Percentiles rank a stretch among this genome's conserved stretches.
Conservation (phyloP, 306 rosid genomes). For the Notholithocarpus densiflorus region DNA sequence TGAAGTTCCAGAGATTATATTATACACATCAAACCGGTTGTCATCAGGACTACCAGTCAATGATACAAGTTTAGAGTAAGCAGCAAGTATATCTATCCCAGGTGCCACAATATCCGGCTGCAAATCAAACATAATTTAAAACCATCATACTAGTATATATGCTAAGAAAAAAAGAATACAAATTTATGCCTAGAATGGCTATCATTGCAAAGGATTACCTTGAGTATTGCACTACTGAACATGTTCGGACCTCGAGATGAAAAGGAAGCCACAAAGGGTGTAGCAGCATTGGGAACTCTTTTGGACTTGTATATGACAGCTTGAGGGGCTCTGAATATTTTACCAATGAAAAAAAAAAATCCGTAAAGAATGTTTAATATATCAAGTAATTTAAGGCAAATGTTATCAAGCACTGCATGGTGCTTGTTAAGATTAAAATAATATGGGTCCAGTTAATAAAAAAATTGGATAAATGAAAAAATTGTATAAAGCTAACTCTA, state of each 20-base stretch:
- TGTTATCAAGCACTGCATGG: no score
- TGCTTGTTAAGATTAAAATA: no score
- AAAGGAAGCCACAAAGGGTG: slow-evolving; percentile 66
- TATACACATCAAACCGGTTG: slow-evolving; percentile 35
- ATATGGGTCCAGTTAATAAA: no score
- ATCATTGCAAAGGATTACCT: slow-evolving; percentile 31
- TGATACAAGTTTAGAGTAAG: slow-evolving; percentile 41
- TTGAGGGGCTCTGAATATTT: slow-evolving; percentile 40
- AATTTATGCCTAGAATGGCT: no score
- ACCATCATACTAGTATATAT: no score
- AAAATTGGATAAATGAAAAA: no score
- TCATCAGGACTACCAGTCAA: slow-evolving; percentile 39
- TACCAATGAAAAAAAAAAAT: no score
- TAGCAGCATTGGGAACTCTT: slow-evolving; percentile 7
- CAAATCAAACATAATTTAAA: background rate
- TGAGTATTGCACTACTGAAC: slow-evolving; percentile 48
- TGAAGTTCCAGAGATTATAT: slow-evolving; percentile 75
- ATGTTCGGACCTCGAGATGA: slow-evolving; percentile 71
- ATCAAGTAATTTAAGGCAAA: no score
- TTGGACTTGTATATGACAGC: slow-evolving; percentile 51
- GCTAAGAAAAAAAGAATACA: no score
- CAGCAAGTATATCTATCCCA: slow-evolving; percentile 76
- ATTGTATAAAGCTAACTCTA: no score
- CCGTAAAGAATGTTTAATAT: no score
- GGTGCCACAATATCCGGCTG: slow-evolving; percentile 86